Evolutionary conservation across 257 asterid species (phyloP).

Genomic region (Echites panduratus): DNA sequence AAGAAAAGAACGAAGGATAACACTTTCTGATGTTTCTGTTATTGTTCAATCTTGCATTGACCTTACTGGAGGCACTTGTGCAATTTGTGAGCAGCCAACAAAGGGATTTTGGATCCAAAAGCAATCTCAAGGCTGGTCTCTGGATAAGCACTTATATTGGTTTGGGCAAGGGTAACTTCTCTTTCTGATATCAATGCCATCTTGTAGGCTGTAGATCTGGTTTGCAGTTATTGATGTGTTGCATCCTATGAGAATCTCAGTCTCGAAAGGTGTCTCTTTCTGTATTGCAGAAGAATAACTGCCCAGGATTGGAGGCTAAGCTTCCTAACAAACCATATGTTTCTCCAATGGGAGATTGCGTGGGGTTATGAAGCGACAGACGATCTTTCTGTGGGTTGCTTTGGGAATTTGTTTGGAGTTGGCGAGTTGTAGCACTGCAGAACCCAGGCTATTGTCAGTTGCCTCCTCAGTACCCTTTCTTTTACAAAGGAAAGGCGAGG

Average conservation of each 20-base stretch:
- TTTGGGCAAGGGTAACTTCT: slow-evolving; percentile 85
- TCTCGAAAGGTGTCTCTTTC: slow-evolving; percentile 77
- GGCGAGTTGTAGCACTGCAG: slow-evolving; percentile 94
- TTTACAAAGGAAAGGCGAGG: slow-evolving; percentile 78
- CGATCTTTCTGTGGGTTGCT: slow-evolving; percentile 89
- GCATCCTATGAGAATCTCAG: slow-evolving; percentile 77
- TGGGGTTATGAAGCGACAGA: slow-evolving; percentile 70
- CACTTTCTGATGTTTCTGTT: slow-evolving; percentile 69
- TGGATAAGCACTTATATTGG: slow-evolving; percentile 90
- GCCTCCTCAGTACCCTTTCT: slow-evolving; percentile 90
- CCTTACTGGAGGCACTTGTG: slow-evolving; percentile 86
- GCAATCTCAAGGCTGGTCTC: slow-evolving; percentile 94
- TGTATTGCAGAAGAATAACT: slow-evolving; percentile 75
- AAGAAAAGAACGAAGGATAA: not conserved
- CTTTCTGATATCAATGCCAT: slow-evolving; percentile 85
- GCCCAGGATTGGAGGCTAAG: slow-evolving; percentile 72
- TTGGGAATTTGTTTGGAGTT: slow-evolving; percentile 79
- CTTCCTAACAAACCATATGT: slow-evolving; percentile 72
- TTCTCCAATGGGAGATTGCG: slow-evolving; percentile 55
- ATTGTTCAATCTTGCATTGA: slow-evolving; percentile 74
- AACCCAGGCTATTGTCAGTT: slow-evolving; percentile 96
- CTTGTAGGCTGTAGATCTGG: slow-evolving; percentile 93
- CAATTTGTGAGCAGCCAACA: slow-evolving; percentile 87
- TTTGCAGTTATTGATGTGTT: slow-evolving; percentile 75
- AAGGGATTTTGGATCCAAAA: slow-evolving; percentile 79